Base-by-base conservation (phyloP, 164 flowering plant genomes). In the Vitis rotundifolia region DNA sequence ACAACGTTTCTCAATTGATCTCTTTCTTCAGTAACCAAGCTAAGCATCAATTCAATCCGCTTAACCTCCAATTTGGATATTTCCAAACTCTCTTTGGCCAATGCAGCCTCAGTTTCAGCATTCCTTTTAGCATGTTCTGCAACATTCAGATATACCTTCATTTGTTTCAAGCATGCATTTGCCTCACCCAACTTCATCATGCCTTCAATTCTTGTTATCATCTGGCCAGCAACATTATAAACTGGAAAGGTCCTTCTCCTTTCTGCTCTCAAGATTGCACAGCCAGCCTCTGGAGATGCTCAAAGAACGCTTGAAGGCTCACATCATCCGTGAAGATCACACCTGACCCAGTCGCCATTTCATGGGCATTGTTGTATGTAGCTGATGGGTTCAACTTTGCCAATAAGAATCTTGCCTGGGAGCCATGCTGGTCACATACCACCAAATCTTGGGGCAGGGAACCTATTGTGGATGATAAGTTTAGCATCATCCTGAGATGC, bases 401-500 rank as follows among this genome's bases (percentile, higher is more conserved):
- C 82, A 93, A 77, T 61, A 93, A 74, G 75, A 93, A 94, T 67
- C 98, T 85, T 50, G 98, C 97, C 97, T 94, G 97, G 53, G 98
- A 94, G 51, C 98, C 98, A 81, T 94, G 97, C 74, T 94, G 98
- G 85, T 94, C 97, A 70, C 98, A 94, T 2, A 94, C 89, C 22
- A 94, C 98, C 75, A 94, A 94, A 68, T 82, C 98, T 84, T 60
- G 98, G 98, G 29, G 88, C 91, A 49, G 98, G 98, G 67, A 92
- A 94, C 18, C 98, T 90, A 1, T 92, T 93, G n/a, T 65, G 85
- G 67, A 88, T 84, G 28, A 94, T 89, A 66, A 81, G 60, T 66
- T 90, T 80, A 11, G 95, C 88, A 78, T 92, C 99, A 52, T 81
- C 92, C 12, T 82, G 89, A n/a, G 99, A 95, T 69, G 94, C 94